Base-by-base conservation (phyloP, 2,329 filamentous ascomycete genomes). In the Colletotrichum costaricense region DNA sequence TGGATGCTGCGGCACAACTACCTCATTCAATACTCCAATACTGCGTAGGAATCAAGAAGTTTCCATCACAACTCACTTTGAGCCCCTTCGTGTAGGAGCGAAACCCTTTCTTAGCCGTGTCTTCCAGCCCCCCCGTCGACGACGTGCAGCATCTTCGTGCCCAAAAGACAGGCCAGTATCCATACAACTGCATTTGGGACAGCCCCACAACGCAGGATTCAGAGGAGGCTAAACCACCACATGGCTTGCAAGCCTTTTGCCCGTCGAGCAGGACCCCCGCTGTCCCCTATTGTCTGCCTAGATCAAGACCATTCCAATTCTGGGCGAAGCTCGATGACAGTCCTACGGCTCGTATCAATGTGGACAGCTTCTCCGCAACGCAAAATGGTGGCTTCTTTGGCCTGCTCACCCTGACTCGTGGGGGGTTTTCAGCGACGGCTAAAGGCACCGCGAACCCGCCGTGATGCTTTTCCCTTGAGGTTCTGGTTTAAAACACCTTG, bases 161-260 rank as follows among this genome's bases (percentile, higher is more conserved):
- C 42, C 42, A 65, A 65, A 52, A 49, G 30, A 58, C 33, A 56
- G 54, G 22, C 22, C 33, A 54, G n/a, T 24, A 30, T 46, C 60
- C 60, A 65, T 11, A 24, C 14, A n/a, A 28, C 52, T 24, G 67
- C 35, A 46, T 49, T 55, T 35, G 24, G 54, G 33, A 30, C 12
- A 60, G 67, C 68, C 72, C 72, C 72, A 74, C 72, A 67, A 30
- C n/a, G 63, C 72, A 63, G 58, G 63, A 62, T 46, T 38, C 42
- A 54, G 67, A 64, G 70, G 70, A 64, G 70, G 70, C 70, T 73
- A 70, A 73, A 70, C 64, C 42, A 65, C 67, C 67, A 73, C 67
- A 73, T 73, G 67, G 70, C 46, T 52, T 56, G 62, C 33, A 56
- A 60, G 59, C 54, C 54, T 42, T 35, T 42, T 26, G 56, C 38